Percentiles rank a stretch among this genome's conserved stretches.
These are phyloP conservation scores for Calonectria hongkongensis DNA, from an alignment of 2,329 filamentous ascomycete species.

Conservation along the genomic window DNA sequence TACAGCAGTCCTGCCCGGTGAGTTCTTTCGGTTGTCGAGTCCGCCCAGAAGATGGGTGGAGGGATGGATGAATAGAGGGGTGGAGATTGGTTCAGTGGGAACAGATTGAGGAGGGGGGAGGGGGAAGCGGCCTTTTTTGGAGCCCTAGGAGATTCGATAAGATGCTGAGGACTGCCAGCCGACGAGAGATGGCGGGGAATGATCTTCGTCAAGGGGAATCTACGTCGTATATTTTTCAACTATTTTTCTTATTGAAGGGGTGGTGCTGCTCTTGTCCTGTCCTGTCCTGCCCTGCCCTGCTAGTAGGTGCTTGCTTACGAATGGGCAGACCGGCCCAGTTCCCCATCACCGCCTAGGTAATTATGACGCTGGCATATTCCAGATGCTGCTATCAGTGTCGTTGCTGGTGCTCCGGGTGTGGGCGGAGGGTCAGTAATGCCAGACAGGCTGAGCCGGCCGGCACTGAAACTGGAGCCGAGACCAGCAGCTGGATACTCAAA, in stretches of 20 bases:
- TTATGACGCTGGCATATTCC: conserved; percentile 32
- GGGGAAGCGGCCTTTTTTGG: conserved; percentile 22
- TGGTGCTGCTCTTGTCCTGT: neutral
- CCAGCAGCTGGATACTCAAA: conserved; percentile 30
- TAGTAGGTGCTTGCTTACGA: conserved; percentile 17
- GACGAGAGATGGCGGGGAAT: conserved; percentile 13
- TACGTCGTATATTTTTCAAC: neutral
- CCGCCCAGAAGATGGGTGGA: conserved; percentile 9
- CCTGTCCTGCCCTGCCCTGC: too few relatives aligned
- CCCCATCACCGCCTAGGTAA: conserved; percentile 11
- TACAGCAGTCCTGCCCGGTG: neutral
- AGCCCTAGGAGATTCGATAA: conserved; percentile 17
- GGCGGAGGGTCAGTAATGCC: conserved; percentile 21
- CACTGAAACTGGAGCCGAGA: conserved; percentile 36
- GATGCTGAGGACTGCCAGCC: conserved; percentile 8
- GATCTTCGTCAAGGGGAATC: conserved; percentile 25
- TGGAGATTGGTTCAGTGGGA: conserved; percentile 25
- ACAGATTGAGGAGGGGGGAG: conserved; percentile 24
- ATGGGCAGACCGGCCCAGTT: conserved; percentile 14
- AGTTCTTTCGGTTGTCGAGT: conserved; percentile 15
- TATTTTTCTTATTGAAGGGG: conserved; percentile 4
- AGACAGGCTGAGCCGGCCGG: conserved; percentile 29
- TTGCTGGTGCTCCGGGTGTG: conserved; percentile 33
- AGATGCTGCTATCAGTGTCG: conserved; percentile 21
- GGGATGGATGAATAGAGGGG: conserved; percentile 18